These are phyloP conservation scores for Xylaria scruposa DNA, from an alignment of 495 filamentous ascomycete species.

Conservation along the genomic window DNA sequence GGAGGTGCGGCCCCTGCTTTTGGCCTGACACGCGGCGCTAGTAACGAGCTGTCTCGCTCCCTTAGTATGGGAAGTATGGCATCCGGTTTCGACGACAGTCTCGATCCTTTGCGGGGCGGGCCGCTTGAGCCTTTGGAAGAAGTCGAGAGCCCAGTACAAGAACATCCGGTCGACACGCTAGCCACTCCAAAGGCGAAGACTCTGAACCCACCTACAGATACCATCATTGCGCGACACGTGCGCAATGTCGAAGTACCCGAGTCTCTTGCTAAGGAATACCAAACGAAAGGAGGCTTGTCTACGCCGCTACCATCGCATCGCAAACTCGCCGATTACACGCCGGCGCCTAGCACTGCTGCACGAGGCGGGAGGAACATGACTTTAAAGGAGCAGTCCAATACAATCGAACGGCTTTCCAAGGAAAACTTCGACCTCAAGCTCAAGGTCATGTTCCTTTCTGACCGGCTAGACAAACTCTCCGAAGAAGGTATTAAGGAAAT, in stretches of 20 bases:
- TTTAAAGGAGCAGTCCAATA: slow-evolving; percentile 94
- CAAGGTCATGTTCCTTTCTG: slow-evolving; percentile 95
- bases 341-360: slow-evolving; percentile 55
- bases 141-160: slow-evolving; percentile 48
- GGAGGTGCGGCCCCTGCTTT: slow-evolving; percentile 73
- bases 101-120: slow-evolving; percentile 61
- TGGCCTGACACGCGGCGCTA: slow-evolving; percentile 59
- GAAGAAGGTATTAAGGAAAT: slow-evolving; percentile 97
- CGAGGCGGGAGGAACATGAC: slow-evolving; percentile 83
- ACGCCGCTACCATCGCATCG: slow-evolving; percentile 51
- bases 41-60: slow-evolving; percentile 71
- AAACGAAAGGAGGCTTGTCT: slow-evolving; percentile 60
- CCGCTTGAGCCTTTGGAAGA: slow-evolving; percentile 59
- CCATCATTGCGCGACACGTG: slow-evolving; percentile 84
- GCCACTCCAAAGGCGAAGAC: slow-evolving; percentile 60
- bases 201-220: slow-evolving; percentile 76
- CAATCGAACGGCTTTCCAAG: slow-evolving; percentile 93
- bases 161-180: slow-evolving; percentile 42
- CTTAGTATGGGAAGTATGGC: slow-evolving; percentile 94
- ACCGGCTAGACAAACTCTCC: slow-evolving; percentile 88
- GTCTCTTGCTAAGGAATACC: slow-evolving; percentile 84
- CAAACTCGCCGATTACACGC: slow-evolving; percentile 62
- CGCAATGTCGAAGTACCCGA: slow-evolving; percentile 89
- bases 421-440: slow-evolving; percentile 98
- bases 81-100: slow-evolving; percentile 83